Evolutionary conservation across 257 asterid genomes (phyloP).

Genomic region (Gentiana straminea): DNA sequence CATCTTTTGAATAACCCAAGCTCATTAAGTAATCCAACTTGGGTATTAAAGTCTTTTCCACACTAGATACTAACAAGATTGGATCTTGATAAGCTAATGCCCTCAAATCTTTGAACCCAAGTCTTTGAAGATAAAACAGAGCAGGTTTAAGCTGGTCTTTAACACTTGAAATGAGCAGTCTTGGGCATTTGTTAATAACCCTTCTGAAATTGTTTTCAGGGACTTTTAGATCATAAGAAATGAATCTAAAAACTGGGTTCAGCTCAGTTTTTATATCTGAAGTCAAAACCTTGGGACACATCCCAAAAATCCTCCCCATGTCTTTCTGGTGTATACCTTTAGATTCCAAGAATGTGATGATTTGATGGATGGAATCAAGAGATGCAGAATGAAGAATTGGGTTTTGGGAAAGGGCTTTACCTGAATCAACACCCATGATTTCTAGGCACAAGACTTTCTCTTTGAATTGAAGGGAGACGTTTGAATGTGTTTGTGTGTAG

Average conservation of each 20-base stretch:
- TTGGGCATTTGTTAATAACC: conserved; percentile 74
- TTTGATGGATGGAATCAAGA: conserved; percentile 48
- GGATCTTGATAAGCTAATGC: conserved; percentile 67
- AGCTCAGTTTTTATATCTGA: conserved; percentile 49
- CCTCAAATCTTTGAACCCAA: conserved; percentile 49
- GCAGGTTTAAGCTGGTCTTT: conserved; percentile 72
- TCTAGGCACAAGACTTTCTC: conserved; percentile 92
- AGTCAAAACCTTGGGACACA: conserved; percentile 77
- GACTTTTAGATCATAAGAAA: conserved; percentile 46
- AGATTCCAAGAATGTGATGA: conserved; percentile 64
- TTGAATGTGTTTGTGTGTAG: conserved; percentile 47
- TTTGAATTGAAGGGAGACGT: conserved; percentile 71
- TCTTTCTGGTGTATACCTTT: conserved; percentile 88
- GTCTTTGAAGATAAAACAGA: conserved; percentile 56
- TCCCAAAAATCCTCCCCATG: conserved; percentile 66
- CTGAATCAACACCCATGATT: conserved; percentile 85
- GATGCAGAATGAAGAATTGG: conserved; percentile 58
- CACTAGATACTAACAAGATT: conserved; percentile 63
- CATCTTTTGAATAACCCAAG: conserved; percentile 47
- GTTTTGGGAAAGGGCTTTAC: conserved; percentile 67
- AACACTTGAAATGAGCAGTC: conserved; percentile 54
- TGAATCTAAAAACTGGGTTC: conserved; percentile 59
- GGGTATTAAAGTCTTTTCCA: conserved; percentile 73
- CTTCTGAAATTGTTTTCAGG: conserved; percentile 45
- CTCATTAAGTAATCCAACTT: conserved; percentile 45